Evolutionary conservation across 2,329 filamentous ascomycete species (phyloP).

Genomic region (Aspergillus carbonarius): DNA sequence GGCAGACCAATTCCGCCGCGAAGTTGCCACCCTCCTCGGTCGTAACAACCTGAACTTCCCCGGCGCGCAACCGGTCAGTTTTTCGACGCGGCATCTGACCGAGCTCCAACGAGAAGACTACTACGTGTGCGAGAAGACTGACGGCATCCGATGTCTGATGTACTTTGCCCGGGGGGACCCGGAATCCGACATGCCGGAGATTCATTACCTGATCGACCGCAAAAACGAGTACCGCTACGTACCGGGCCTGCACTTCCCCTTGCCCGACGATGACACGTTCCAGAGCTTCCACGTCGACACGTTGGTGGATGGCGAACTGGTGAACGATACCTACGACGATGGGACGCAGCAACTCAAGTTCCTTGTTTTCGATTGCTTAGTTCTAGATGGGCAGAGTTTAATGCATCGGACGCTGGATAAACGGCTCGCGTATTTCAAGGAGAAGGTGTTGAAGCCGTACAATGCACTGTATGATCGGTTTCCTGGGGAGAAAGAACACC

Average conservation of each 20-base stretch:
- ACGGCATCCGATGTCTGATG: constrained; percentile 92
- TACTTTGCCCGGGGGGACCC: constrained; percentile 66
- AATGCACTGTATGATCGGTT: constrained; percentile 71
- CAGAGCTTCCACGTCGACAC: constrained; percentile 74
- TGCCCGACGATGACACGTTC: constrained; percentile 59
- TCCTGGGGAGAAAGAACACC: constrained; percentile 66
- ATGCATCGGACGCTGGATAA: constrained; percentile 83
- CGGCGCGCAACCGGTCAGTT: constrained; percentile 91
- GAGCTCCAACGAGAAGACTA: constrained; percentile 84
- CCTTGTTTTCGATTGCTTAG: constrained; percentile 89
- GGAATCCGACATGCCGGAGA: constrained; percentile 63
- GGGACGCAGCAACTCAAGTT: constrained; percentile 73
- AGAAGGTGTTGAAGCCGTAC: constrained; percentile 75
- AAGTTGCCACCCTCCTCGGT: constrained; percentile 74
- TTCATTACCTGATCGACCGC: constrained; percentile 92
- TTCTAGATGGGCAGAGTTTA: constrained; percentile 72
- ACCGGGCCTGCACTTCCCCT: constrained; percentile 75
- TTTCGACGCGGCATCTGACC: constrained; percentile 75
- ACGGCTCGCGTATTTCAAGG: constrained; percentile 80
- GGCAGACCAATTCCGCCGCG: constrained; percentile 62
- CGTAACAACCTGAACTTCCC: constrained; percentile 72
- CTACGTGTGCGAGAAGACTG: constrained; percentile 97
- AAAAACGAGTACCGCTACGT: constrained; percentile 97
- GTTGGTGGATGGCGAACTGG: constrained; percentile 88
- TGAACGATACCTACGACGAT: constrained; percentile 72